phyloP scores from a whole-genome alignment of 768 basidiomycete species.

The Auricularia sp. region DNA sequence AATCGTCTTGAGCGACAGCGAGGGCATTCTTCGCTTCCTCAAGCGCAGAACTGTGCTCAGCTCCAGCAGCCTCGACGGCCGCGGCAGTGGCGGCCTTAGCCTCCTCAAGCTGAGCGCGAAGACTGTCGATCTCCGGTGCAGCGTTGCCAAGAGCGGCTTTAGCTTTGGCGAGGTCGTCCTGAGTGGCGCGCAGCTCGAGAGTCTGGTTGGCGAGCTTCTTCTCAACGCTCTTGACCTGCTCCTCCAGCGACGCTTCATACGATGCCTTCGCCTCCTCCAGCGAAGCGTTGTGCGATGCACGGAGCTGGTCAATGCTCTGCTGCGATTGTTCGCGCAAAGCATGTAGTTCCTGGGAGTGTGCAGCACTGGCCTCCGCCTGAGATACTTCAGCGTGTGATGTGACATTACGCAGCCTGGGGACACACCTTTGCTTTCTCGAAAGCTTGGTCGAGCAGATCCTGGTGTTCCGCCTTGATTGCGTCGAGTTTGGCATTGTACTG shows the following conservation, averaged over 20 bases:
- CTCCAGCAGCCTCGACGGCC: slow-evolving; percentile 23
- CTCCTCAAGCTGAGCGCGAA: slow-evolving; percentile 52
- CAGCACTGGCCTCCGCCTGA: slow-evolving; percentile 60
- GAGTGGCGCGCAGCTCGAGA: slow-evolving; percentile 73
- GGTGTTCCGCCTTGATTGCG: slow-evolving; percentile 16
- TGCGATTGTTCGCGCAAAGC: slow-evolving; percentile 56
- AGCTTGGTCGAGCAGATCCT: slow-evolving; percentile 28
- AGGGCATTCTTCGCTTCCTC: slow-evolving; percentile 49
- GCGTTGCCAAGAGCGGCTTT: slow-evolving; percentile 48
- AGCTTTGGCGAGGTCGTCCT: slow-evolving; percentile 71
- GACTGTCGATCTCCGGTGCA: slow-evolving; percentile 41
- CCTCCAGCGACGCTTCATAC: slow-evolving; percentile 49
- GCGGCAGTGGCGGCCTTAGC: slow-evolving; percentile 26
- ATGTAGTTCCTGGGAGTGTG: slow-evolving; percentile 62
- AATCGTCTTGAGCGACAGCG: slow-evolving; percentile 56
- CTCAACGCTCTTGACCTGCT: slow-evolving; percentile 43
- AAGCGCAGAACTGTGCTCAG: slow-evolving; percentile 42
- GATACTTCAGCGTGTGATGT: background rate
- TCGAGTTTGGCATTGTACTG: slow-evolving; percentile 60
- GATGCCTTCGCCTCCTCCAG: slow-evolving; percentile 55
- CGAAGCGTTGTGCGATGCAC: slow-evolving; percentile 46
- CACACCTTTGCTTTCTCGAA: slow-evolving; percentile 71
- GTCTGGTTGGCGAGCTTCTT: slow-evolving; percentile 53
- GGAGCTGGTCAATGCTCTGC: slow-evolving; percentile 58
- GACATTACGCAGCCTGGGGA: background rate